These are phyloP conservation scores for Acorus gramineus DNA, from an alignment of 106 monocot genomes.

Conservation along the genomic window DNA sequence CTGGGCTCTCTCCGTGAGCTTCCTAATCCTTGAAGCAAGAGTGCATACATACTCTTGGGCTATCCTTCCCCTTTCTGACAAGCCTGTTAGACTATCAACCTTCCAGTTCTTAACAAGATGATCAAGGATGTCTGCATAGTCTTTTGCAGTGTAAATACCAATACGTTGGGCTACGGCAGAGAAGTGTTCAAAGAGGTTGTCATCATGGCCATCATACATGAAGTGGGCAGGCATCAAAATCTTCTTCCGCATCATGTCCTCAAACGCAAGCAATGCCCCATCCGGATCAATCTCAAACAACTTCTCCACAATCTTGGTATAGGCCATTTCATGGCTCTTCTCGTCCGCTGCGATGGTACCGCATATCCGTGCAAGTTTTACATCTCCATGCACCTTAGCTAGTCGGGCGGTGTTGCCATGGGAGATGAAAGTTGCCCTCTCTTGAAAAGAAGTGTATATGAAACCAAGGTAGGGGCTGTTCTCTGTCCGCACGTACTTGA, in stretches of 20 bases:
- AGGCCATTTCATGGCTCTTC: conserved; percentile 59
- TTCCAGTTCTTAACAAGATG: too few species aligned
- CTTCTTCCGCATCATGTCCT: conserved; percentile 67
- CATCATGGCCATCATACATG: too few species aligned
- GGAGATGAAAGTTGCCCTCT: conserved; percentile 57
- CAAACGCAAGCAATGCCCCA: conserved; percentile 37
- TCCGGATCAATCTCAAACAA: conserved; percentile 54
- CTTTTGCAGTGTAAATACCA: too few species aligned
- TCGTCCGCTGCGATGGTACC: conserved; percentile 58
- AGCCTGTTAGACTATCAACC: too few species aligned
- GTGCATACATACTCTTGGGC: too few species aligned
- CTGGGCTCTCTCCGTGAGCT: too few species aligned
- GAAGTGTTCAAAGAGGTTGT: too few species aligned
- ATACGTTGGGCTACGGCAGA: too few species aligned
- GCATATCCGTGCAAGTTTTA: conserved; percentile 47
- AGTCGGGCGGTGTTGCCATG: conserved; percentile 57
- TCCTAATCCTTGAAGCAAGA: too few species aligned
- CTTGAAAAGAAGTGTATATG: conserved; percentile 63
- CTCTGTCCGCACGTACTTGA: conserved; percentile 52
- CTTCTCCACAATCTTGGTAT: conserved; percentile 60
- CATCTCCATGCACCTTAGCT: conserved; percentile 49
- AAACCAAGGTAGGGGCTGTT: conserved; percentile 60
- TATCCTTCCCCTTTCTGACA: too few species aligned
- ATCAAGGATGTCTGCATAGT: too few species aligned
- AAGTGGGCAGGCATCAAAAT: conserved; percentile 13